Base-by-base conservation (phyloP, 345 rosid genomes). In the Eutrema heterophyllum region DNA sequence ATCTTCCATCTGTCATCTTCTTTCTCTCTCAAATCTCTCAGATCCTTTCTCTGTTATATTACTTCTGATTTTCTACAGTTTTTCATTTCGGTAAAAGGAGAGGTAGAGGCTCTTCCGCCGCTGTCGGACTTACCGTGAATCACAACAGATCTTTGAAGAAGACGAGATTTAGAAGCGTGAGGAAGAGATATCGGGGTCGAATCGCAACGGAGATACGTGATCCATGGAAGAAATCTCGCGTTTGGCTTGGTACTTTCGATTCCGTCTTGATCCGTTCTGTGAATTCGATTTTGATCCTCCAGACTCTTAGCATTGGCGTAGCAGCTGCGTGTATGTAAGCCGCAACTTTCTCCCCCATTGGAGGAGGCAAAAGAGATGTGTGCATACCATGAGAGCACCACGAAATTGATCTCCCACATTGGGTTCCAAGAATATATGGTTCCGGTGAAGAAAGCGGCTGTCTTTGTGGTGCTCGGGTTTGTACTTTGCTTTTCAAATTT, bases 151-250 rank as follows among this genome's bases (percentile, higher is more conserved):
- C 64, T 21, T 0, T 50, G 1, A 82, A 77, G 15, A 93, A 85
- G 52, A 80, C 78, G 6, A 84, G 86, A 59, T 93, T 86, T 75
- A 83, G 98, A 79, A 96, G 98, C 40, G 98, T 93, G 0, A 57
- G 97, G 15, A 88, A 86, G 78, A 72, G 98, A 73, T 96, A 92
- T 10, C 88, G 96, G 94, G 97, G 98, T 1, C 77, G 88, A 41
- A 91, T 84, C 81, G 96, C 98, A 0, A 96, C 98, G 0, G 98
- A 93, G 86, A 93, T 93, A 72, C 85, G 98, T 45, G 96, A 93
- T 77, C 98, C 98, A 0, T 73, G 80, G 84, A 93, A 89, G 60
- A 93, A 91, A 72, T 70, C 96, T 14, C 80, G 97, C 7, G 97
- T 93, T 4, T 91, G 98, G 98, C 84, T 93, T 1, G 98, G 98